These are phyloP conservation scores for Tolypocladium capitatum DNA, from an alignment of 2,329 filamentous ascomycete species.

Conservation along the genomic window DNA sequence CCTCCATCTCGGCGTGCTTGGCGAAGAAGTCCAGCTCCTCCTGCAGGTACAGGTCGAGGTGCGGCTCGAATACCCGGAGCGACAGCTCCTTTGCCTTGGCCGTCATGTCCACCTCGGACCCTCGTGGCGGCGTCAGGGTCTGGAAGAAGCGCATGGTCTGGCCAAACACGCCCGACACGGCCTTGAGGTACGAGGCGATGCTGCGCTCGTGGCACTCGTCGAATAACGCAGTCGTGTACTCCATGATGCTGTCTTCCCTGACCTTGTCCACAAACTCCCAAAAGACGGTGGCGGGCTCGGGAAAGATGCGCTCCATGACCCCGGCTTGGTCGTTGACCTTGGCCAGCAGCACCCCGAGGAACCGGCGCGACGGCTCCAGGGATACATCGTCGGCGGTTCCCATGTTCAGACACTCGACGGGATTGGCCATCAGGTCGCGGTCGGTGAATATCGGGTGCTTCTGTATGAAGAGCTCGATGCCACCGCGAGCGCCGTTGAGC, in stretches of 20 bases:
- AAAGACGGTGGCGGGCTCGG: slow-evolving; percentile 55
- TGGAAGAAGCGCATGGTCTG: slow-evolving; percentile 69
- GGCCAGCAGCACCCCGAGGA: slow-evolving; percentile 61
- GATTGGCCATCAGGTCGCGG: slow-evolving; percentile 50
- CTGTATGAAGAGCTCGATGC: slow-evolving; percentile 74
- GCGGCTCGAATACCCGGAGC: slow-evolving; percentile 69
- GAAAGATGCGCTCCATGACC: slow-evolving; percentile 74
- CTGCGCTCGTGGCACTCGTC: slow-evolving; percentile 73
- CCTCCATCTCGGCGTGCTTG: slow-evolving; percentile 59
- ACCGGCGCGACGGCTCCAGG: slow-evolving; percentile 65
- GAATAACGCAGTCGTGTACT: slow-evolving; percentile 74
- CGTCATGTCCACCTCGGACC: slow-evolving; percentile 44
- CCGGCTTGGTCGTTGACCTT: slow-evolving; percentile 73
- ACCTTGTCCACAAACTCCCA: slow-evolving; percentile 71
- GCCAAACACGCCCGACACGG: slow-evolving; percentile 76
- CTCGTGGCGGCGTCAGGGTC: slow-evolving; percentile 54
- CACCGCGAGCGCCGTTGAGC: slow-evolving; percentile 68
- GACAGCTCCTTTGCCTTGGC: slow-evolving; percentile 56
- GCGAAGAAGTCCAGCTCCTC: slow-evolving; percentile 85
- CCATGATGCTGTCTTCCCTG: slow-evolving; percentile 69
- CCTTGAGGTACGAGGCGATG: slow-evolving; percentile 67
- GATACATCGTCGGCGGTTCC: slow-evolving; percentile 53
- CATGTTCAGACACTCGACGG: slow-evolving; percentile 69
- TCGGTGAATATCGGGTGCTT: slow-evolving; percentile 76
- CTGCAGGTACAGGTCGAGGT: slow-evolving; percentile 84